Conservation (phyloP, 495 filamentous ascomycete genomes). For the Staphylotrichum longicolle region DNA sequence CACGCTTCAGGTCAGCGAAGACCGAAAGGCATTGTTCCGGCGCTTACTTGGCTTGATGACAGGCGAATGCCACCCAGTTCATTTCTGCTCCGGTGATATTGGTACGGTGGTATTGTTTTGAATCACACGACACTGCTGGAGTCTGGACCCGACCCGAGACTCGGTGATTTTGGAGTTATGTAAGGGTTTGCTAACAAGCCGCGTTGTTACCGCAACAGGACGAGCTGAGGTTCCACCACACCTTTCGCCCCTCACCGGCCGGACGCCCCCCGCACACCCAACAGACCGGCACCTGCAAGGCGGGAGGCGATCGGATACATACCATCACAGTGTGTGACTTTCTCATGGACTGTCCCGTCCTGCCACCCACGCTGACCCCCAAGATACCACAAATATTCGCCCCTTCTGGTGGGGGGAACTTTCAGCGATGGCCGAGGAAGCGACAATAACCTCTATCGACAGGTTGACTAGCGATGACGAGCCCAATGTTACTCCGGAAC, state of each 20-base stretch:
- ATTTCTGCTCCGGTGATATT: background rate
- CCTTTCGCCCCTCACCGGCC: slow-evolving; percentile 6
- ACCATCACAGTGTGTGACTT: slow-evolving; percentile 1
- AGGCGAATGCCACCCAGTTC: background rate
- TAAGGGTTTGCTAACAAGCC: slow-evolving; percentile 25
- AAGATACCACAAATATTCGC: background rate
- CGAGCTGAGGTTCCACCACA: slow-evolving; percentile 19
- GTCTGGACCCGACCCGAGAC: background rate
- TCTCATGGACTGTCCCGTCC: background rate
- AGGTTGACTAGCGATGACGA: background rate
- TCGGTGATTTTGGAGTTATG: slow-evolving; percentile 11
- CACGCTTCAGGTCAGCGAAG: too few species aligned
- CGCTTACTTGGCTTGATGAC: background rate
- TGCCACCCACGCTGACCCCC: slow-evolving; percentile 13
- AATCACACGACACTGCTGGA: slow-evolving; percentile 7
- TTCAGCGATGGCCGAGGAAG: background rate
- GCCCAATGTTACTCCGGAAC: background rate
- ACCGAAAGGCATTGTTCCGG: too few species aligned
- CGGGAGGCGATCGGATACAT: slow-evolving; percentile 17
- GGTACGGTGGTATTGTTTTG: background rate
- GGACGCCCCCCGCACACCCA: slow-evolving; percentile 9
- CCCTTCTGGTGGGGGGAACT: background rate
- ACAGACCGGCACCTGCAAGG: slow-evolving; percentile 18
- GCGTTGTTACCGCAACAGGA: background rate
- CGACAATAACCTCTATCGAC: background rate